Evolutionary conservation across 2,329 filamentous ascomycete genomes (phyloP), one percentile per base, ranked within the genome.

Genomic region (Aspergillus tanneri): DNA sequence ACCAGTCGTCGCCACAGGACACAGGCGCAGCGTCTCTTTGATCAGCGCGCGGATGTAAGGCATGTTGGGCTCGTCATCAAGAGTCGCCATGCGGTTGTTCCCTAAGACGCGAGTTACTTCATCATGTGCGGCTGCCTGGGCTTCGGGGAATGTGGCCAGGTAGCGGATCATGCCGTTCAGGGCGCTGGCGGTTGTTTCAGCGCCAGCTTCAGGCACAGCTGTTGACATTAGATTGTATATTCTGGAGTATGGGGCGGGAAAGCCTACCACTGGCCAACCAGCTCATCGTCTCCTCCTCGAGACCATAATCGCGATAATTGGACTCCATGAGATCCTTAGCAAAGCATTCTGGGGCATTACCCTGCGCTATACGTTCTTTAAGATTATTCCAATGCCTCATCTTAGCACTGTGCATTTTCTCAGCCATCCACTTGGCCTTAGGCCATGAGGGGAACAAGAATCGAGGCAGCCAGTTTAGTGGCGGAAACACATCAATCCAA

Each of bases 101-200:
- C 37, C 44, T 7, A 41, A 9, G 7, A 47, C 36, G 4, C 44
- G 36, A 3, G 9, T 19, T 2, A 47, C 16, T n/a, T 47, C 44
- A 18, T 24, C 27, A 14, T 41, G 23, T 3, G 44, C 44, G 1
- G 14, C 12, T 7, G 27, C 36, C 19, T 41, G 36, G 6, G 37
- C 37, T 24, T 41, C 44, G 5, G 44, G 44, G 19, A 40, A 35
- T 2, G 12, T 23, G 12, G 46, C 46, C 11, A 48, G 32, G 9
- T 43, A 32, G 22, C 23, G 22, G 22, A 48, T 23, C n/a, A 28
- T 12, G 30, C 16, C 18, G 34, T 48, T 48, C 3, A 48, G 30
- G 3, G 46, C 32, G 24, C 19, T 22, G 12, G 46, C 21, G 24
- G 46, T 43, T n/a, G 46, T 48, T 27, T 48, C 46, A 3, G 32